Evolutionary conservation across 495 filamentous ascomycete species (phyloP).

Genomic region (Penicillium samsonianum): DNA sequence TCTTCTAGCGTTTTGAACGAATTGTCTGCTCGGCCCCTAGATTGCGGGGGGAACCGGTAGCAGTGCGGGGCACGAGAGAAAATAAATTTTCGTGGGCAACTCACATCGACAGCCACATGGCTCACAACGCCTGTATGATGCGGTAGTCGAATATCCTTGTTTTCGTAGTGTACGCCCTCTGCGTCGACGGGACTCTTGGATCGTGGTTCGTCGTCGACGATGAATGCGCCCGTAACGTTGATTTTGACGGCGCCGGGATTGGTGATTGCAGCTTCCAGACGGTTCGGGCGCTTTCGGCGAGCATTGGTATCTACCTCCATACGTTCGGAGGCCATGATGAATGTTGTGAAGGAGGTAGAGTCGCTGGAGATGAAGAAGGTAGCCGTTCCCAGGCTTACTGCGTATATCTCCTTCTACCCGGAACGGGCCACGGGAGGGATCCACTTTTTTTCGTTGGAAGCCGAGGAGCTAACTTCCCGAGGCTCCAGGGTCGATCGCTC

Average conservation of each 20-base stretch:
- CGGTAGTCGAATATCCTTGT: slow-evolving; percentile 90
- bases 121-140: slow-evolving; percentile 91
- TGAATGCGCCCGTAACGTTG: slow-evolving; percentile 94
- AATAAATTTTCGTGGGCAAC: slow-evolving; percentile 31
- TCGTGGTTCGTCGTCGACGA: slow-evolving; percentile 78
- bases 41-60: slow-evolving; percentile 39
- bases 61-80: slow-evolving; percentile 37
- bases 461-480: slow-evolving; percentile 30
- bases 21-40: slow-evolving; percentile 1
- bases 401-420: slow-evolving; percentile 54
- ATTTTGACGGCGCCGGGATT: slow-evolving; percentile 87
- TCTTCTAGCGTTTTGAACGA: slow-evolving; percentile 7
- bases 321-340: slow-evolving; percentile 27
- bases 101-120: slow-evolving; percentile 94
- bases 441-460: not conserved
- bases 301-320: slow-evolving; percentile 19
- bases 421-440: not conserved
- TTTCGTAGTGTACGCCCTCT: slow-evolving; percentile 71
- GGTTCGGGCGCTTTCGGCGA: slow-evolving; percentile 30
- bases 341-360: slow-evolving; percentile 2
- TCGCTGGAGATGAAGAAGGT: slow-evolving; percentile 12
- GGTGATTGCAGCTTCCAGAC: slow-evolving; percentile 68
- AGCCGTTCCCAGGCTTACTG: slow-evolving; percentile 50
- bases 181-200: slow-evolving; percentile 48
- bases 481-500: slow-evolving; percentile 13